Percentiles rank a stretch among this genome's conserved stretches.
These are phyloP conservation scores for Colletotrichum falcatum DNA, from an alignment of 2,329 filamentous ascomycete species.

Conservation along the genomic window DNA sequence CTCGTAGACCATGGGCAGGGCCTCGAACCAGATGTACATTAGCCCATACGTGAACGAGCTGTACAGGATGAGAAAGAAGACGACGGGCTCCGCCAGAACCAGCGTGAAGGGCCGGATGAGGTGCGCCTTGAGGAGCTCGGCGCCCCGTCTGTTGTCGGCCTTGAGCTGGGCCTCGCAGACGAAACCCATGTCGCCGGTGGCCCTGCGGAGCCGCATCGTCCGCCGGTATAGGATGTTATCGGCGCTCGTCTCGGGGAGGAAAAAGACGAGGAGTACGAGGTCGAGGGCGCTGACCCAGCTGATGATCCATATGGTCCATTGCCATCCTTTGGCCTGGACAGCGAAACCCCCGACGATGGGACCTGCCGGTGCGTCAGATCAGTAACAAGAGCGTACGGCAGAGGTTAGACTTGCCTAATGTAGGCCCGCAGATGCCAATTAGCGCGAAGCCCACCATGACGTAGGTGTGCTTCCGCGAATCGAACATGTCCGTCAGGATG, in stretches of 20 bases:
- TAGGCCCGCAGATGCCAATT: constrained; percentile 31
- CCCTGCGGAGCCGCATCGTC: constrained; percentile 40
- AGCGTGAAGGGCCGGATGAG: constrained; percentile 31
- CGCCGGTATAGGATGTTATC: constrained; percentile 44
- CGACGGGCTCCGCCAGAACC: constrained; percentile 23
- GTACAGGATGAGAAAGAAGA: constrained; percentile 32
- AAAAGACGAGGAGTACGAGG: constrained; percentile 43
- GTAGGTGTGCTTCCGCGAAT: constrained; percentile 30
- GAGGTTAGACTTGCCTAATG: constrained; percentile 8
- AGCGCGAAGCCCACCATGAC: constrained; percentile 22
- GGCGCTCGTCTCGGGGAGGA: constrained; percentile 44
- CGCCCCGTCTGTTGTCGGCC: constrained; percentile 30
- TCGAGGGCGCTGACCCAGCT: constrained; percentile 39
- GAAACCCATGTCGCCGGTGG: constrained; percentile 37
- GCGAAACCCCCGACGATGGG: constrained; percentile 38
- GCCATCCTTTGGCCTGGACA: constrained; percentile 41
- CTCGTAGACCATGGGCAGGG: constrained; percentile 15
- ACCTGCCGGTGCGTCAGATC: background rate
- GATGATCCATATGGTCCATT: constrained; percentile 44
- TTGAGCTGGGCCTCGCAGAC: constrained; percentile 38
- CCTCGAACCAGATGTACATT: constrained; percentile 40
- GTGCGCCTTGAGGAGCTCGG: constrained; percentile 38
- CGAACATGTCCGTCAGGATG: constrained; percentile 25
- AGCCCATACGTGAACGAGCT: constrained; percentile 28
- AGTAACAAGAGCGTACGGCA: too few relatives aligned